Base-by-base conservation (phyloP, 1,284 basidiomycete species). In the Hemileia vastatrix region DNA sequence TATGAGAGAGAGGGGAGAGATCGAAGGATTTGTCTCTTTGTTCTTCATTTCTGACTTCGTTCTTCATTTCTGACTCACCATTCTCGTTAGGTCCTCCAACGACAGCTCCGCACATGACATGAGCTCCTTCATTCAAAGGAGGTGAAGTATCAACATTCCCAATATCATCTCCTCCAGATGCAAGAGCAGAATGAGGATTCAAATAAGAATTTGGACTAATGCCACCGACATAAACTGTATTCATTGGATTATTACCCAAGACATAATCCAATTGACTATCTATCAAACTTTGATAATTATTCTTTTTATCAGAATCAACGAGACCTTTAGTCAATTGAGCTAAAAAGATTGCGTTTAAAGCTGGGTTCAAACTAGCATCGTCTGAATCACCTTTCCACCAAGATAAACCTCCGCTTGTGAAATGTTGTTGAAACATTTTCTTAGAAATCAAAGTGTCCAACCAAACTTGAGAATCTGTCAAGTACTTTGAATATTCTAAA, bases 161-260 rank as follows among this genome's bases (percentile, higher is more conserved):
- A 24, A 71, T 65, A 40, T 71, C 63, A n/a, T 27, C 66, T 15
- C 71, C 71, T 24, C 70, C 71, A 4, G 65, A 65, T 1, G 71
- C 70, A 58, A 70, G 56, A 36, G 70, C 67, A n/a, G 68, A 70
- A 51, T 72, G 71, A 11, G 71, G 70, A 27, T 72, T 71, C 50
- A 64, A 56, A 15, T 68, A 63, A 27, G 63, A 65, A 64, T 71
- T 71, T 49, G 70, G 68, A 51, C 68, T 67, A 47, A 66, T 63
- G 2, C 71, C 71, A 3, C 71, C 70, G 44, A 68, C 45, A 44
- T 61, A 72, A 0, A 68, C 68, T 1, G 68, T 66, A 48, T 72
- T 70, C 65, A 70, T 70, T 24, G 65, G 66, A 61, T 72, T 72
- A 32, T 64, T 56, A n/a, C 71, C 71, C 2, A 72, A 64, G 15